These are phyloP conservation scores for Prunus mira DNA, from an alignment of 306 rosid genomes.

Conservation along the genomic window DNA sequence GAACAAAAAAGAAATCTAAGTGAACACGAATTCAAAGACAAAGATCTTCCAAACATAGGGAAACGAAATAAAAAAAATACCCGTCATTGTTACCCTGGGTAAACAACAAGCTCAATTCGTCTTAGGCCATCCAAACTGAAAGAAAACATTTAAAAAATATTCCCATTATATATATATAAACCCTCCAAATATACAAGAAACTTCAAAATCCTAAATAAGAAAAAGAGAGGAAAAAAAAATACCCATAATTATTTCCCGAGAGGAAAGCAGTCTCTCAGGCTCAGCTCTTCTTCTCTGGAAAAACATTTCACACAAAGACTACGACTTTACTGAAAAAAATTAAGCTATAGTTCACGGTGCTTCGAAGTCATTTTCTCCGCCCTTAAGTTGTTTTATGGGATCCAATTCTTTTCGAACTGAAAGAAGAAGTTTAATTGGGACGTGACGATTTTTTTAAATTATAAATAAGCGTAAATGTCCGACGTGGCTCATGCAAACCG, in stretches of 20 bases:
- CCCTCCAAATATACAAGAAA: neutral
- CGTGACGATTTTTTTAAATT: too few relatives aligned
- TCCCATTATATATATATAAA: neutral
- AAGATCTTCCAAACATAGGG: neutral
- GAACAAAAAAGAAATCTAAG: neutral
- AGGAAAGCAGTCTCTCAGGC: neutral
- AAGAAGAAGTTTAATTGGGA: too few relatives aligned
- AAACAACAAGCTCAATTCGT: neutral
- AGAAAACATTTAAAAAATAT: neutral
- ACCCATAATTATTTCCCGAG: neutral
- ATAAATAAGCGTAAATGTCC: too few relatives aligned
- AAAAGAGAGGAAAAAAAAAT: neutral
- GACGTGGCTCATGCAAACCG: too few relatives aligned
- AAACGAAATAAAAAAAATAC: neutral
- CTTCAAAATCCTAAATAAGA: neutral
- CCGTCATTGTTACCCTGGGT: neutral
- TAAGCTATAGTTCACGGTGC: neutral
- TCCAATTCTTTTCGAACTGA: too few relatives aligned
- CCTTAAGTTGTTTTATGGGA: too few relatives aligned
- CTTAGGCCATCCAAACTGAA: neutral
- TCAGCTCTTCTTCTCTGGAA: neutral
- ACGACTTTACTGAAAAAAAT: neutral
- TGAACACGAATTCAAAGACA: neutral
- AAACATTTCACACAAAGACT: neutral
- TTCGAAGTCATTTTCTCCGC: too few relatives aligned